Evolutionary conservation across 2,329 filamentous ascomycete genomes (phyloP).

Genomic region (Ophiostoma sp.): DNA sequence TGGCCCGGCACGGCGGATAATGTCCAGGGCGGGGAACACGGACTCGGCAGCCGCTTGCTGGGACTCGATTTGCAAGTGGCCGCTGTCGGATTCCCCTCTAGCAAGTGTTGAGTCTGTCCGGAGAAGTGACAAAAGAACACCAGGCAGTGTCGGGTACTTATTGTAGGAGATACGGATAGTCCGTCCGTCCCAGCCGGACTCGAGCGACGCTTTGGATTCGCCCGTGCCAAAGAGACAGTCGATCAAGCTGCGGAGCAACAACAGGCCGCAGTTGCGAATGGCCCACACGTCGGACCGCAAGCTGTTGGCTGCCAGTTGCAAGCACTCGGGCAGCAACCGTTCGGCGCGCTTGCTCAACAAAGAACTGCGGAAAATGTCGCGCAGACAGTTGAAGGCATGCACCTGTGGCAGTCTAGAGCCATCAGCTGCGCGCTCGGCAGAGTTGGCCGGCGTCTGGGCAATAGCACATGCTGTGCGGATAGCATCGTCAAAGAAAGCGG

Average conservation of each 20-base stretch:
- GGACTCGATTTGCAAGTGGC: constrained; percentile 35
- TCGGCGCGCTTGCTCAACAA: constrained; percentile 72
- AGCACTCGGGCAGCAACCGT: constrained; percentile 67
- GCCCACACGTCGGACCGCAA: constrained; percentile 83
- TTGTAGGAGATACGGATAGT: constrained; percentile 68
- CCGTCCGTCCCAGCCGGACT: constrained; percentile 63
- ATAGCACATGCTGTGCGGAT: constrained; percentile 64
- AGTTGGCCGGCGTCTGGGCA: constrained; percentile 52
- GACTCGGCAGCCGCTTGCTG: constrained; percentile 58
- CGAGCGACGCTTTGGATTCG: constrained; percentile 65
- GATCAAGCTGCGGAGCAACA: constrained; percentile 83
- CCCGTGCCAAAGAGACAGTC: constrained; percentile 75
- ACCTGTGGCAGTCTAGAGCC: constrained; percentile 79
- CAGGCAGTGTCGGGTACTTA: constrained; percentile 65
- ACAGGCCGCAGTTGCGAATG: constrained; percentile 87
- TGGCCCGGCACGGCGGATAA: constrained; percentile 70
- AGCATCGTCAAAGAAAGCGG: constrained; percentile 63
- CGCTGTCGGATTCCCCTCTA: constrained; percentile 35
- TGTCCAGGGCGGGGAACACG: constrained; percentile 80
- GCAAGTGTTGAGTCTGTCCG: constrained; percentile 39
- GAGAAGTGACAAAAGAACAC: constrained; percentile 64
- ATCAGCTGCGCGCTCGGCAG: constrained; percentile 55
- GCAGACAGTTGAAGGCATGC: constrained; percentile 90
- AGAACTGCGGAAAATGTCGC: constrained; percentile 86
- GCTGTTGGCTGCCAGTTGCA: constrained; percentile 77